Evolutionary conservation across 192 early-diverging fungal genomes (phyloP), one percentile per base, ranked within the genome.

Genomic region (Podochytrium sp.): DNA sequence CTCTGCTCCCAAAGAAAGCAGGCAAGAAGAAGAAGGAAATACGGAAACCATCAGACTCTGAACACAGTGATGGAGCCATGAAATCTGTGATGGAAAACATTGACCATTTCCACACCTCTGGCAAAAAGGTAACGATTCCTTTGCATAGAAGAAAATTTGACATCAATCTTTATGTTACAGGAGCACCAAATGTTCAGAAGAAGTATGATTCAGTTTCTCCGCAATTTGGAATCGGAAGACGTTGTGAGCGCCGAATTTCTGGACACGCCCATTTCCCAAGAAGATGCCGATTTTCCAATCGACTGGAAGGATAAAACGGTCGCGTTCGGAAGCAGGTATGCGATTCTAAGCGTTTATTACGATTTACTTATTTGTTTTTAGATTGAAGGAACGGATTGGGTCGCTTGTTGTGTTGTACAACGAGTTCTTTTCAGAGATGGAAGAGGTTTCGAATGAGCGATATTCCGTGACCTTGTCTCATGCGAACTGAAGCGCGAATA

Each of bases 341-440:
- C 30, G 7, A 7, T 47, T 20, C 10, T 47, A 20, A 16, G 12
- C 43, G 43, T 47, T 47, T 47, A 10, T 47, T 47, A 20, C n/a
- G 43, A 47, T 47, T 47, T 20, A 55, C 20, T 29, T 27, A 23
- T 55, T 23, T 29, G 25, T 29, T 55, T 20, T 23, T 29, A 55
- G 52, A 55, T 34, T 69, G 52, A 52, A 56, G 51, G 66, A 38
- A 2, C 30, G 40, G 30, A 69, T 69, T 29, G 66, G 66, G 4
- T 47, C 52, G 30, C 66, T 69, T 20, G 52, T 69, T 12, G 18
- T 10, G 12, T 51, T 69, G 18, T 69, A 55, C 52, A 69, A 69
- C 47, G 66, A 69, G 51, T 69, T 38, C 29, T 65, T 43, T 49
- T 65, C 32, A 25, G 35, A 65, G 27, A 35, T 69, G 66, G 66